Evolutionary conservation across 2,329 filamentous ascomycete genomes (phyloP).

Genomic region (Ascochyta viciae-villosae): DNA sequence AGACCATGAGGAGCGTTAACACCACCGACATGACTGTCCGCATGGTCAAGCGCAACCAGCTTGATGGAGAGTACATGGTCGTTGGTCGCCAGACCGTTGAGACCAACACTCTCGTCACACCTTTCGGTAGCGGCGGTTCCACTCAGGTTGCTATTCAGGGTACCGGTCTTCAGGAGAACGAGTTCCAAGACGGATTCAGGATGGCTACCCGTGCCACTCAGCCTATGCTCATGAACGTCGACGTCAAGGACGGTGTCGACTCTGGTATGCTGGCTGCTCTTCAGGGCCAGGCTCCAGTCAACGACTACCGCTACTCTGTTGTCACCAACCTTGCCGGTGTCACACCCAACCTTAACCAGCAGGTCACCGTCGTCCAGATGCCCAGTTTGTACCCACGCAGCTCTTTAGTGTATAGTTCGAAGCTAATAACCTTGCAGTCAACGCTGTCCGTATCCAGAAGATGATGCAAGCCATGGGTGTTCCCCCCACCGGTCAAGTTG

Average conservation of each 20-base stretch:
- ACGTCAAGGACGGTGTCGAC: slow-evolving; percentile 46
- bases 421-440: slow-evolving; percentile 37
- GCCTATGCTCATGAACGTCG: slow-evolving; percentile 46
- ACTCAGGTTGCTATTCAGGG: slow-evolving; percentile 42
- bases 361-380: slow-evolving; percentile 48
- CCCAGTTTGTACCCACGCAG: slow-evolving; percentile 34
- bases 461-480: slow-evolving; percentile 47
- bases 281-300: slow-evolving; percentile 39
- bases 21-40: slow-evolving; percentile 47
- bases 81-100: slow-evolving; percentile 48
- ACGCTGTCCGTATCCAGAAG: slow-evolving; percentile 44
- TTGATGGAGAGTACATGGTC: slow-evolving; percentile 49
- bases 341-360: slow-evolving; percentile 42
- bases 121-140: slow-evolving; percentile 38
- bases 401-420: background rate
- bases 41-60: slow-evolving; percentile 44
- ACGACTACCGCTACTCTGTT: slow-evolving; percentile 48
- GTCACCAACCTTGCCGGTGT: slow-evolving; percentile 44
- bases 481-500: slow-evolving; percentile 39
- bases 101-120: slow-evolving; percentile 42
- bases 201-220: slow-evolving; percentile 47
- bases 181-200: slow-evolving; percentile 49
- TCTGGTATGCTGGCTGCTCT: slow-evolving; percentile 43
- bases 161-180: slow-evolving; percentile 48
- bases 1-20: slow-evolving; percentile 47